phyloP scores from a whole-genome alignment of 768 basidiomycete species.

The Suillus ampliporus region DNA sequence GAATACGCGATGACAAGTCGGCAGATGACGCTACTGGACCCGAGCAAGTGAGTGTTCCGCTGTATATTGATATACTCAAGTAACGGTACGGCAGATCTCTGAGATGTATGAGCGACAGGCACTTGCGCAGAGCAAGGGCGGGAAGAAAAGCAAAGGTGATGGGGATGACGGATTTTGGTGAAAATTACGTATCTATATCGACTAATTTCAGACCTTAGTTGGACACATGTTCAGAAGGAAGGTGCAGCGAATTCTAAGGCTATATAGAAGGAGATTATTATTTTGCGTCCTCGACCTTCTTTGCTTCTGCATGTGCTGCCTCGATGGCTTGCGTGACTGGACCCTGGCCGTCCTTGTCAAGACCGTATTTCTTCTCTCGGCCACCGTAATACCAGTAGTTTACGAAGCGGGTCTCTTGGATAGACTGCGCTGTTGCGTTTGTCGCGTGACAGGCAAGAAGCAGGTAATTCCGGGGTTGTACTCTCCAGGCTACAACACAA shows the following conservation, averaged over 20 bases:
- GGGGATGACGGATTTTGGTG: slow-evolving; percentile 83
- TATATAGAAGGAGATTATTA: slow-evolving; percentile 11
- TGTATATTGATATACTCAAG: slow-evolving; percentile 9
- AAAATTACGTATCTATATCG: slow-evolving; percentile 23
- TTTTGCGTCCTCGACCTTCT: slow-evolving; percentile 39
- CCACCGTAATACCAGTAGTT: slow-evolving; percentile 94
- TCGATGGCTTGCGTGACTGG: slow-evolving; percentile 57
- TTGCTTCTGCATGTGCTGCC: slow-evolving; percentile 48
- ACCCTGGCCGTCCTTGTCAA: slow-evolving; percentile 41
- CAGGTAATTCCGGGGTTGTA: slow-evolving; percentile 95
- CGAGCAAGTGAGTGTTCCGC: slow-evolving; percentile 70
- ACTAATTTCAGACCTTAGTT: slow-evolving; percentile 22
- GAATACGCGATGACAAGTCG: slow-evolving; percentile 90
- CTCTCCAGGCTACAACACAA: slow-evolving; percentile 77
- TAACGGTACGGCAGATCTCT: slow-evolving; percentile 61
- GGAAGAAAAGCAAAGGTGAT: slow-evolving; percentile 68
- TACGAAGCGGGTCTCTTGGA: slow-evolving; percentile 85
- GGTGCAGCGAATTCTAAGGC: not conserved
- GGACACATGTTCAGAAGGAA: not conserved
- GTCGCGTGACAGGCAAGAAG: slow-evolving; percentile 94
- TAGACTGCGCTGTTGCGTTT: slow-evolving; percentile 83
- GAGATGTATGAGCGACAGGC: slow-evolving; percentile 94
- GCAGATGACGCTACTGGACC: slow-evolving; percentile 92
- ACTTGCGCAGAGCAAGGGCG: slow-evolving; percentile 73
- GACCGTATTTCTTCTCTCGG: slow-evolving; percentile 68